Evolutionary conservation across 2,329 filamentous ascomycete species (phyloP), one percentile per base, ranked within the genome.

Genomic region (Trichothecium sympodiale): DNA sequence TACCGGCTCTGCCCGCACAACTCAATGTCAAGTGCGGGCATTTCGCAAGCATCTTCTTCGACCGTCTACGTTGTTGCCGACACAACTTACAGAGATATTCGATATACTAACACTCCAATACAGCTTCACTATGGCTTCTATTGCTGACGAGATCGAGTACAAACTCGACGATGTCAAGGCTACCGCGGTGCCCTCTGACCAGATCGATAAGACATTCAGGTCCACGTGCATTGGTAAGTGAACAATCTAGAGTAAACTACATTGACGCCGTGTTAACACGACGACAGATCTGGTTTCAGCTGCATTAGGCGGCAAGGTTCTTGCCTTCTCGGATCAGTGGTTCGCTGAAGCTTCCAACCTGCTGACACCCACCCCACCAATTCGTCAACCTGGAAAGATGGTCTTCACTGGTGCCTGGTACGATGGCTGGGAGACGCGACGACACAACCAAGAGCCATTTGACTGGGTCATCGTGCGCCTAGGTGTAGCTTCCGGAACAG

Each of bases 331-430:
- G 33, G 73, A 82, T 51, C 63, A 82, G 57, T 81, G 74, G 74
- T 82, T 82, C 50, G 77, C 77, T 30, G 71, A 77, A 45, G 77
- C 77, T 16, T 49, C 61, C 39, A 81, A 81, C 53, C 64, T 82
- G 38, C 53, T 81, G 42, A 82, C 69, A 20, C 73, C 75, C n/a
- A 74, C 67, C 17, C 54, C 75, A 20, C 76, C 77, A 27, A 72
- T 81, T 52, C 65, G 69, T 43, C 68, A 77, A 50, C 68, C 69
- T 2, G 77, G 77, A 41, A 78, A 79, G 57, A 81, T 81, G 69
- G 75, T 81, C 38, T 78, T 71, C 49, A 70, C 76, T 2, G 77
- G 77, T 33, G 77, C 77, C 31, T 82, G 77, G 77, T 82, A 78
- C 49, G 77, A 82, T 48, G 77, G 77, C 35, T 81, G 74, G 75